Evolutionary conservation across 2,329 filamentous ascomycete genomes (phyloP), one percentile per base, ranked within the genome.

Genomic region (Akanthomyces dipterigenus): DNA sequence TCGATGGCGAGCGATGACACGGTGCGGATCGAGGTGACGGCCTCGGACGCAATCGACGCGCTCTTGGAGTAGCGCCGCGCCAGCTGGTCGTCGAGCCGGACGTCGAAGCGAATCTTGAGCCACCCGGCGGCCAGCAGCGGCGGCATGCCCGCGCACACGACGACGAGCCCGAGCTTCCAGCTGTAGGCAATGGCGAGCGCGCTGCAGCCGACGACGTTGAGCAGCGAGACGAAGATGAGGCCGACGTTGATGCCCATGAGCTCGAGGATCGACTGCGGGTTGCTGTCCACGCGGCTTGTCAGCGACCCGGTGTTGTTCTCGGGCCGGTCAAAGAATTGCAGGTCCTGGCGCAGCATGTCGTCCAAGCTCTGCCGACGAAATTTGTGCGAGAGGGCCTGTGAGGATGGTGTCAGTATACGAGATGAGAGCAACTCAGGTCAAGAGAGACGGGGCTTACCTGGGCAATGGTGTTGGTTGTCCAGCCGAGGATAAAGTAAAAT

Each of bases 121-220:
- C 73, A 79, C 0, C 79, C 80, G 2, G 73, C 66, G 1, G 68
- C 55, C 1, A 81, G 45, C 11, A 82, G 65, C 0, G 75, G 71
- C 1, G 78, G 73, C 11, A 82, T 63, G 2, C 73, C 76, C 12
- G 71, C 78, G 46, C 77, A 74, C 0, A 77, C 68, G 31, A 73
- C 70, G 0, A 80, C 77, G 2, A 82, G 68, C 0, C 73, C 75
- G 1, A 82, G 68, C 40, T 76, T 80, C 78, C 77, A 82, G 1
- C 72, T 73, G 57, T 74, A 71, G 0, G 68, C 72, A 2, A 82
- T 64, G 0, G 75, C 71, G 0, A 82, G 65, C 1, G 77, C 69
- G 24, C 71, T 72, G 59, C 70, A 75, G 3, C 72, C 69, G 1
- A 77, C 31, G 0, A 82, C 63, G 31, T 72, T 79, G 43, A 78